Evolutionary conservation across 257 asterid genomes (phyloP).

Genomic region (Solanum pennellii): DNA sequence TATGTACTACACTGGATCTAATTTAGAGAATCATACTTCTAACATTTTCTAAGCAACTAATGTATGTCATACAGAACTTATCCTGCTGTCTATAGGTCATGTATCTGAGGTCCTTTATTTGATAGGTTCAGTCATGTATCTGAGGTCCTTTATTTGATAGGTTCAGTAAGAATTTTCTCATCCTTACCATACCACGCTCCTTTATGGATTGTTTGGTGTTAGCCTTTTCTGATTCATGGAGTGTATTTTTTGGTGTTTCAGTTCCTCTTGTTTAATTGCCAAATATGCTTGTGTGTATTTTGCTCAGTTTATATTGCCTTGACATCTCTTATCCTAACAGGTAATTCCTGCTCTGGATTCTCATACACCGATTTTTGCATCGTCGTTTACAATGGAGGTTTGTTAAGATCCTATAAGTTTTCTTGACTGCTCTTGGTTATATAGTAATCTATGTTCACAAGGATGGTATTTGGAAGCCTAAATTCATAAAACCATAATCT

Average conservation of each 20-base stretch:
- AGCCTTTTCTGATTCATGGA: background rate
- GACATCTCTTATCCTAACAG: conserved; percentile 26
- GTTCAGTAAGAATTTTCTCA: background rate
- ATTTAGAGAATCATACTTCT: background rate
- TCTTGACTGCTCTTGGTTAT: background rate
- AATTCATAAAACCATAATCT: background rate
- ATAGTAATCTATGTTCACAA: background rate
- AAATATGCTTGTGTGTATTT: background rate
- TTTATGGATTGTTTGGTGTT: background rate
- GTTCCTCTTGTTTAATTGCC: background rate
- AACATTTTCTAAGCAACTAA: background rate
- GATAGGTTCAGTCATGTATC: background rate
- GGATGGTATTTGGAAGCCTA: background rate
- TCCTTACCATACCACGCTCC: background rate
- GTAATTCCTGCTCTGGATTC: conserved; percentile 96
- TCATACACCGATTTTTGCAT: conserved; percentile 83
- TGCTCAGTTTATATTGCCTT: background rate
- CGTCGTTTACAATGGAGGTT: conserved; percentile 99
- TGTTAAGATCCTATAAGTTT: conserved; percentile 3
- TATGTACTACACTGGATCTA: background rate
- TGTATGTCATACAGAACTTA: background rate
- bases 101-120: background rate
- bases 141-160: background rate
- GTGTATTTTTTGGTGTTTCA: background rate
- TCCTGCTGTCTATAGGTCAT: background rate